These are phyloP conservation scores for Graphilbum sp. DNA, from an alignment of 2,329 filamentous ascomycete species.

Conservation along the genomic window DNA sequence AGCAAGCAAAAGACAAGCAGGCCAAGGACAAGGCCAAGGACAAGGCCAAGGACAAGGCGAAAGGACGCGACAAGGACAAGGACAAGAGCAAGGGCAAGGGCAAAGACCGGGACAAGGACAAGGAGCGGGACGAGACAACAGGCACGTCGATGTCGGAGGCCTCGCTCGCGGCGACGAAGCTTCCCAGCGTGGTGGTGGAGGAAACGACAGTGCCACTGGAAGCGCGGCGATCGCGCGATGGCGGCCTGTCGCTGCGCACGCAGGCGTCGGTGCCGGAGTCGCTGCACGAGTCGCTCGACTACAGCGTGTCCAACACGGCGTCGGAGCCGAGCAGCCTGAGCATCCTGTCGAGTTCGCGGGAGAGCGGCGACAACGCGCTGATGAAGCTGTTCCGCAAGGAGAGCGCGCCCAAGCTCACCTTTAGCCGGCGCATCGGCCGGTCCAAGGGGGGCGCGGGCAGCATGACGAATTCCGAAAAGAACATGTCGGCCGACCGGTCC, in stretches of 20 bases:
- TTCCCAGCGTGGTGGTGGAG: slow-evolving; percentile 25
- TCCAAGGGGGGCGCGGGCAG: slow-evolving; percentile 38
- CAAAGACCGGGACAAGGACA: slow-evolving; percentile 21
- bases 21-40: slow-evolving; percentile 20
- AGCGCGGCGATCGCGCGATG: slow-evolving; percentile 38
- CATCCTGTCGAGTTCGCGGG: slow-evolving; percentile 24
- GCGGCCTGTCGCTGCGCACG: slow-evolving; percentile 38
- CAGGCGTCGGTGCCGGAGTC: slow-evolving; percentile 43
- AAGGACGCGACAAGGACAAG: slow-evolving; percentile 23
- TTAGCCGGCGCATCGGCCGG: slow-evolving; percentile 33
- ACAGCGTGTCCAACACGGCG: slow-evolving; percentile 36
- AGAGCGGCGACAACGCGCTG: slow-evolving; percentile 33
- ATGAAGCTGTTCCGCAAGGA: slow-evolving; percentile 52
- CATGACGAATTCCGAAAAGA: slow-evolving; percentile 39
- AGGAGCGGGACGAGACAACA: slow-evolving; percentile 11
- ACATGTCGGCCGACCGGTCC: slow-evolving; percentile 35
- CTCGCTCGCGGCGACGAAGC: slow-evolving; percentile 17
- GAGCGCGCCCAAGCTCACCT: slow-evolving; percentile 48
- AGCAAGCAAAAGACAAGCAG: no score
- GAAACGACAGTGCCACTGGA: slow-evolving; percentile 26
- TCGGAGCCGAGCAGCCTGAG: slow-evolving; percentile 30
- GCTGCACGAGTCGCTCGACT: slow-evolving; percentile 40
- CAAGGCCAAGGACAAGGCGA: slow-evolving; percentile 17
- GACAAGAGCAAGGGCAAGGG: slow-evolving; percentile 22
- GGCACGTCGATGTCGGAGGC: not conserved